These are phyloP conservation scores for Pythium volutum DNA, from an alignment of 352 stramenopile genomes.

Conservation along the genomic window DNA sequence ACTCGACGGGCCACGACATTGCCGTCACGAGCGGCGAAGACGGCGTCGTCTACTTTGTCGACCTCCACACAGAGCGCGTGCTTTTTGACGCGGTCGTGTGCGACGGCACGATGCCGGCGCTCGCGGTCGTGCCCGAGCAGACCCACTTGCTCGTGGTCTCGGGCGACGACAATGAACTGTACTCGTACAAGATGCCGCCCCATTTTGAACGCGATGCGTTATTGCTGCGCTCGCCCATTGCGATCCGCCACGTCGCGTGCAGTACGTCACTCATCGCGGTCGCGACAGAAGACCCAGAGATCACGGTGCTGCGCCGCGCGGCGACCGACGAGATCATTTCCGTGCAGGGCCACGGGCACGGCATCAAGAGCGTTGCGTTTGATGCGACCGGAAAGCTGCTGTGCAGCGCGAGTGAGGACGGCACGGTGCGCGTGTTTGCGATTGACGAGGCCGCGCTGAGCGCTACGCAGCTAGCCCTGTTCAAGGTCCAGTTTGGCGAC, in stretches of 20 bases:
- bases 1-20: slow-evolving; percentile 41
- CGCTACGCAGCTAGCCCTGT: slow-evolving; percentile 40
- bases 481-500: slow-evolving; percentile 59
- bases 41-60: slow-evolving; percentile 73
- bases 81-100: slow-evolving; percentile 48
- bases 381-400: slow-evolving; percentile 62
- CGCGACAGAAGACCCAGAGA: slow-evolving; percentile 67
- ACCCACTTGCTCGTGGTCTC: slow-evolving; percentile 62
- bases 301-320: slow-evolving; percentile 59
- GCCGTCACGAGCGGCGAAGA: slow-evolving; percentile 77
- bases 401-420: slow-evolving; percentile 63
- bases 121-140: slow-evolving; percentile 66
- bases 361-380: slow-evolving; percentile 71
- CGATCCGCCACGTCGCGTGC: slow-evolving; percentile 70
- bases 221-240: slow-evolving; percentile 66
- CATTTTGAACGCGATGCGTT: slow-evolving; percentile 46
- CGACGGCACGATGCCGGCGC: slow-evolving; percentile 65
- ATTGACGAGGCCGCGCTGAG: slow-evolving; percentile 37
- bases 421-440: slow-evolving; percentile 65
- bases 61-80: slow-evolving; percentile 47
- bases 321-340: slow-evolving; percentile 60
- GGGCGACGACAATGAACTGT: slow-evolving; percentile 68
- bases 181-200: slow-evolving; percentile 66
- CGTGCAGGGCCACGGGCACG: slow-evolving; percentile 56
- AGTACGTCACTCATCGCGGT: slow-evolving; percentile 61